These are phyloP conservation scores for Cryptosporidium xiaoi DNA, from an alignment of 169 alveolate genomes.

Conservation along the genomic window DNA sequence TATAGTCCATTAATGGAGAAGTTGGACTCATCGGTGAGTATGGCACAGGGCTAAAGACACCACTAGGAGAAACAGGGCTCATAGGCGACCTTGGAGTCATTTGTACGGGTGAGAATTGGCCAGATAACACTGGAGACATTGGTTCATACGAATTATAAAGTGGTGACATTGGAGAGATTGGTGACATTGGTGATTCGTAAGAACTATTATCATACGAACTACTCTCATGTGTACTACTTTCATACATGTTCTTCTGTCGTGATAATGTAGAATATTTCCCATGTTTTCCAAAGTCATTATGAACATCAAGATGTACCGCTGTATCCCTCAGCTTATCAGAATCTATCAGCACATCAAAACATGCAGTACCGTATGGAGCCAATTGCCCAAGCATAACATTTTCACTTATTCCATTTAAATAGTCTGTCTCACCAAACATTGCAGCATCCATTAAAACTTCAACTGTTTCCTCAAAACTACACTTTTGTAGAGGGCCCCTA, in stretches of 20 bases:
- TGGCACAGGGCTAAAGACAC: constrained; percentile 89
- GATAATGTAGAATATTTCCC: constrained; percentile 85
- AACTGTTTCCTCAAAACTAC: constrained; percentile 99
- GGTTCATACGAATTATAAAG: constrained; percentile 64
- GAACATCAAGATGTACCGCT: constrained; percentile 83
- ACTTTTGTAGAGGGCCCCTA: constrained; percentile 97
- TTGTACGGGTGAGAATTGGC: constrained; percentile 73
- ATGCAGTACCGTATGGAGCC: constrained; percentile 93
- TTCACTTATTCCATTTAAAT: constrained; percentile 93
- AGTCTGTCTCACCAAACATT: constrained; percentile 94
- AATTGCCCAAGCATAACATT: constrained; percentile 95
- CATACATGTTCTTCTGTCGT: constrained; percentile 75
- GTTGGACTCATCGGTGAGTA: constrained; percentile 89
- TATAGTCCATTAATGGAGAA: constrained; percentile 78
- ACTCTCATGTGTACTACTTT: not conserved
- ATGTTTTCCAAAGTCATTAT: constrained; percentile 82
- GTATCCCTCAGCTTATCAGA: constrained; percentile 90
- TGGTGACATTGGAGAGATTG: constrained; percentile 79
- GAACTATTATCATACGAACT: constrained; percentile 32
- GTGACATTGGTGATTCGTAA: constrained; percentile 78
- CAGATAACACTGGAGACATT: constrained; percentile 75
- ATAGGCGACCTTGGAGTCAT: constrained; percentile 76
- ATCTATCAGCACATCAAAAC: constrained; percentile 91
- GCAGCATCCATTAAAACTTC: constrained; percentile 99
- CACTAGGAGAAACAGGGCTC: constrained; percentile 84